phyloP scores from a whole-genome alignment of 441 rosid species.

The Pelargonium citronellum region DNA sequence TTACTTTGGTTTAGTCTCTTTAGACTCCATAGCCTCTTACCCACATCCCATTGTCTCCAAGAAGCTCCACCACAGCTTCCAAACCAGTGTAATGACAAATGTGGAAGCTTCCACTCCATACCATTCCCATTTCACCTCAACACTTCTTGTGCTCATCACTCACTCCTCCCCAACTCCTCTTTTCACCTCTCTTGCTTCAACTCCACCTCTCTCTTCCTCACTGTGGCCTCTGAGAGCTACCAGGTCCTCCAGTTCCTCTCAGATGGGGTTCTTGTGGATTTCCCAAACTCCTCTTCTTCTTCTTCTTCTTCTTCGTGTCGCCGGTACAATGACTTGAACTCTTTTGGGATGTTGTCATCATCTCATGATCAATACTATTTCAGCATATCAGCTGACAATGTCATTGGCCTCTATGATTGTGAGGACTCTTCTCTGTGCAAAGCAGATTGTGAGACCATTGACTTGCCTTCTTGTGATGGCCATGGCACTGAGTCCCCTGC shows the following conservation, averaged over 20 bases:
- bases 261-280: constrained; percentile 65
- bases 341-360: constrained; percentile 35
- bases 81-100: constrained; percentile 40
- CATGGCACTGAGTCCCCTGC: constrained; percentile 43
- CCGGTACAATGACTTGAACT: constrained; percentile 53
- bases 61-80: constrained; percentile 19
- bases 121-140: constrained; percentile 66
- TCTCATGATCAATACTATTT: constrained; percentile 33
- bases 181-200: constrained; percentile 59
- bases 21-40: constrained; percentile 28
- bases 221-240: constrained; percentile 38
- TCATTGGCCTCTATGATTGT: constrained; percentile 65
- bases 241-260: constrained; percentile 54
- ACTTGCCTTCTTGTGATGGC: constrained; percentile 59
- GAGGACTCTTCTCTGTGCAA: constrained; percentile 81
- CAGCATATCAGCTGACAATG: constrained; percentile 58
- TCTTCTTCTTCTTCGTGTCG: constrained; percentile 36
- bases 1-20: constrained; percentile 35
- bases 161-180: constrained; percentile 26
- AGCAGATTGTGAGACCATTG: constrained; percentile 54
- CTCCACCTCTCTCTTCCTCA: constrained; percentile 51
- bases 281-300: constrained; percentile 45
- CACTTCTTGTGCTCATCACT: constrained; percentile 28
- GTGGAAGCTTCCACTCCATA: constrained; percentile 44
- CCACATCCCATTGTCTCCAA: constrained; percentile 28